Percentiles rank a stretch among this genome's conserved stretches.
These are phyloP conservation scores for Nemania sp. DNA, from an alignment of 2,329 filamentous ascomycete genomes.

Conservation along the genomic window DNA sequence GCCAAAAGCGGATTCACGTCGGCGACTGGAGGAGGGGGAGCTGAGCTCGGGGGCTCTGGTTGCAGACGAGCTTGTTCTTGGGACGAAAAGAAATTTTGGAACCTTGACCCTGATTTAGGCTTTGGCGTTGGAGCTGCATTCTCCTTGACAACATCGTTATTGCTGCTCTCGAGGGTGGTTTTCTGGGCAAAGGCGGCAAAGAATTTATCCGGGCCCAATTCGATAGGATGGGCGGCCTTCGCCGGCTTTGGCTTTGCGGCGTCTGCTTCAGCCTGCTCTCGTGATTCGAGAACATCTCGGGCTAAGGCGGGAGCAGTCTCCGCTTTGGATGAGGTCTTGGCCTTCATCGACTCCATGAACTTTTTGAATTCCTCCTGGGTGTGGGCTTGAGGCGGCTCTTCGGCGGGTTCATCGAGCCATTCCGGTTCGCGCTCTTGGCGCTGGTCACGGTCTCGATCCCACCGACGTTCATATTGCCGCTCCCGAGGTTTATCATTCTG, in stretches of 20 bases:
- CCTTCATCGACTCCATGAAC: slow-evolving; percentile 93
- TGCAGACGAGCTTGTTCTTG: slow-evolving; percentile 65
- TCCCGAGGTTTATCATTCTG: slow-evolving; percentile 64
- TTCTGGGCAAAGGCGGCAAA: slow-evolving; percentile 69
- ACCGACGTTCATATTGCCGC: slow-evolving; percentile 67
- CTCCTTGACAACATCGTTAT: slow-evolving; percentile 61
- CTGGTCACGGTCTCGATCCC: slow-evolving; percentile 67
- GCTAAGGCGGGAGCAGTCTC: slow-evolving; percentile 54
- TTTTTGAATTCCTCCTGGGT: slow-evolving; percentile 93
- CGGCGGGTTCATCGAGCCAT: slow-evolving; percentile 83
- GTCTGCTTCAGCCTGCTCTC: slow-evolving; percentile 59
- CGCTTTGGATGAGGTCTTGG: slow-evolving; percentile 57
- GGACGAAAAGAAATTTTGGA: slow-evolving; percentile 82
- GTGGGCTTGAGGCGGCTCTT: slow-evolving; percentile 76
- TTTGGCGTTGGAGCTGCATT: slow-evolving; percentile 57
- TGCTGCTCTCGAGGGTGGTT: slow-evolving; percentile 60
- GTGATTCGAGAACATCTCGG: slow-evolving; percentile 53
- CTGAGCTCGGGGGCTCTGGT: slow-evolving; percentile 62
- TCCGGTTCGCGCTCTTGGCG: slow-evolving; percentile 85
- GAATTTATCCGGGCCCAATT: slow-evolving; percentile 80
- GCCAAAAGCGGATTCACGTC: slow-evolving; percentile 50
- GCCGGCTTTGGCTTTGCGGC: slow-evolving; percentile 68
- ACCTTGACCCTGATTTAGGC: slow-evolving; percentile 76
- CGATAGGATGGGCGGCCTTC: slow-evolving; percentile 71
- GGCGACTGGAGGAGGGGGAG: slow-evolving; percentile 49